Conservation (phyloP, 2,329 filamentous ascomycete species). For the Aspergillus oerlinghausenensis region DNA sequence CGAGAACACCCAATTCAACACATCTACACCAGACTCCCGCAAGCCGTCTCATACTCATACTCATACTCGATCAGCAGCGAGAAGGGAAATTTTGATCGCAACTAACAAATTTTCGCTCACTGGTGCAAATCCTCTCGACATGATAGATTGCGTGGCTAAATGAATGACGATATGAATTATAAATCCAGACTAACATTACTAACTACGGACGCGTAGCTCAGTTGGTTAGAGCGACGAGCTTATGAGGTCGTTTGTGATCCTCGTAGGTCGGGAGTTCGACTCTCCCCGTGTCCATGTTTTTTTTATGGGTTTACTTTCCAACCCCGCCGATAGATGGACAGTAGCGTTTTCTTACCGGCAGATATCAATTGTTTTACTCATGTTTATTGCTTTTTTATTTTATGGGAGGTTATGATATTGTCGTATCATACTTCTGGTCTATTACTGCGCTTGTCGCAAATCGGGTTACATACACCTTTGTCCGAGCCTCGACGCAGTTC, state of each 20-base stretch:
- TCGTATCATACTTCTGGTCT: neutral
- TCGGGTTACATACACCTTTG: too few relatives aligned
- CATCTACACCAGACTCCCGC: too few relatives aligned
- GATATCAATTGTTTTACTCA: neutral
- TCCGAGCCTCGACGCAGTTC: too few relatives aligned
- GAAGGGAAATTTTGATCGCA: neutral
- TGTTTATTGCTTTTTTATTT: neutral
- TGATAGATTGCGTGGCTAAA: neutral
- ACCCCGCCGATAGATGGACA: neutral
- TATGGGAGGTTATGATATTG: too few relatives aligned
- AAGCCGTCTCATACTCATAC: too few relatives aligned
- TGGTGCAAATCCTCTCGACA: too few relatives aligned
- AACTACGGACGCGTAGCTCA: neutral
- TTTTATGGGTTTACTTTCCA: neutral
- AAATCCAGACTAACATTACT: neutral
- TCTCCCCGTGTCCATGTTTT: neutral
- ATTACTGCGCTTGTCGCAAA: neutral
- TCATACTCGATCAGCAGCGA: neutral
- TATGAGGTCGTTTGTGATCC: neutral
- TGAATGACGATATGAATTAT: neutral
- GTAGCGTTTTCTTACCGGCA: neutral
- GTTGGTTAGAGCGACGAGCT: neutral
- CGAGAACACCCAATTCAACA: neutral
- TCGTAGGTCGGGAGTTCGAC: neutral
- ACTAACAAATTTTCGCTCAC: neutral